Percentiles rank a stretch among this genome's conserved stretches.
Evolutionary conservation across 1,284 basidiomycete genomes (phyloP).

Genomic region (Cutaneotrichosporon curvatum): DNA sequence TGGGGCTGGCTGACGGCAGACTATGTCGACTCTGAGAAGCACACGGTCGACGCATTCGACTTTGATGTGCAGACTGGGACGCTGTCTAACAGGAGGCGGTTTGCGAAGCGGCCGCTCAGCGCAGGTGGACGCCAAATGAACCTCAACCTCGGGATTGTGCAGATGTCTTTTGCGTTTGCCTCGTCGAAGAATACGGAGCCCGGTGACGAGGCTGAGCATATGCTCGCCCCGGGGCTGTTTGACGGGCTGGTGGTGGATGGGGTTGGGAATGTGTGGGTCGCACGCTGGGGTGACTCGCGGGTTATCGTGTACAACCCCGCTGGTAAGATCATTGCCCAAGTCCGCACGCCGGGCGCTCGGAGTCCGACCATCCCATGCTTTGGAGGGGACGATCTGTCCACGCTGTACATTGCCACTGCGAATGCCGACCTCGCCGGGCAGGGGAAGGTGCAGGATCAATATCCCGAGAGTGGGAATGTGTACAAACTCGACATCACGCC

Average conservation of each 20-base stretch:
- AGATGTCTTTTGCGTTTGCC: too few relatives aligned
- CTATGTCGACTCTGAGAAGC: conserved; percentile 41
- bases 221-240: conserved; percentile 22
- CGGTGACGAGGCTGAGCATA: too few relatives aligned
- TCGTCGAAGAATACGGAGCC: conserved; percentile 12
- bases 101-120: conserved; percentile 18
- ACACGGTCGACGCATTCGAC: conserved; percentile 28
- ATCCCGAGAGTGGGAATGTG: conserved; percentile 30
- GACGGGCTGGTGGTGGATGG: conserved; percentile 44
- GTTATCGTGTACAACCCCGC: conserved; percentile 36
- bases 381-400: conserved; percentile 35
- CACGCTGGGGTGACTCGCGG: conserved; percentile 39
- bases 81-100: conserved; percentile 22
- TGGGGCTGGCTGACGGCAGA: conserved; percentile 21
- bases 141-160: too few relatives aligned
- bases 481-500: conserved; percentile 30
- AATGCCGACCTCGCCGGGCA: conserved; percentile 23
- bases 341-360: conserved; percentile 23
- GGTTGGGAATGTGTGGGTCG: conserved; percentile 41
- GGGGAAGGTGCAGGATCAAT: conserved; percentile 24
- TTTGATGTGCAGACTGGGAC: conserved; percentile 31
- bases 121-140: too few relatives aligned
- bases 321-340: conserved; percentile 30
- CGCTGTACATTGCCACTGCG: conserved; percentile 37
- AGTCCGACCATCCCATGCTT: conserved; percentile 42